Evolutionary conservation across 495 filamentous ascomycete species (phyloP).

Genomic region (Immersiella caudata): DNA sequence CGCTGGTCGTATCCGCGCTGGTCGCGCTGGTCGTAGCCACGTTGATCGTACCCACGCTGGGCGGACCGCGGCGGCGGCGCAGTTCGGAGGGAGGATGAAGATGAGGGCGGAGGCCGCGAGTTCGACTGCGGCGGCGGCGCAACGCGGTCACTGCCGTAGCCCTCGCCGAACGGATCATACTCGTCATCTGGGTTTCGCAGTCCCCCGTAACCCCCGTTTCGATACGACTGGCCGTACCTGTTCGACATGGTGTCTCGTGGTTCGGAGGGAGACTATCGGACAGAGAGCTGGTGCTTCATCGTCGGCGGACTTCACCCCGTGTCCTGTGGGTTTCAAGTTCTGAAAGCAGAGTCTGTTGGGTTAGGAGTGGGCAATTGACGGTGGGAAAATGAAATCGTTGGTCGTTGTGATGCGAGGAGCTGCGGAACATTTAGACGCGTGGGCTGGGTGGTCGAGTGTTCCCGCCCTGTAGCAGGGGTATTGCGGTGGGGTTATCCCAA

Average conservation of each 20-base stretch:
- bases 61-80: slow-evolving; percentile 35
- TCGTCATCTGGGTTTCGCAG: slow-evolving; percentile 41
- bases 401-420: neutral
- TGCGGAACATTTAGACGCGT: neutral
- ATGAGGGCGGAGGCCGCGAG: slow-evolving; percentile 29
- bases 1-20: slow-evolving; percentile 27
- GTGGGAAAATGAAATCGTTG: neutral
- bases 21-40: slow-evolving; percentile 8
- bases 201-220: slow-evolving; percentile 41
- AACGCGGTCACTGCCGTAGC: slow-evolving; percentile 46
- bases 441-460: neutral
- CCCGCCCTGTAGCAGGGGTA: neutral
- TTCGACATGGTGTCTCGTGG: slow-evolving; percentile 41
- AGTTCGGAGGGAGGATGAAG: slow-evolving; percentile 29
- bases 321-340: neutral
- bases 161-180: slow-evolving; percentile 51
- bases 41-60: slow-evolving; percentile 20
- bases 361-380: neutral
- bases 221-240: slow-evolving; percentile 47
- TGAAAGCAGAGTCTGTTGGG: neutral
- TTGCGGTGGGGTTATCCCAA: neutral
- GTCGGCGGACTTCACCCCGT: neutral
- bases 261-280: slow-evolving; percentile 25
- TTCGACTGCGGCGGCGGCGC: slow-evolving; percentile 35
- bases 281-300: slow-evolving; percentile 27